phyloP scores from a whole-genome alignment of 805 yeast genomes.

The Lachancea lanzarotensis region DNA sequence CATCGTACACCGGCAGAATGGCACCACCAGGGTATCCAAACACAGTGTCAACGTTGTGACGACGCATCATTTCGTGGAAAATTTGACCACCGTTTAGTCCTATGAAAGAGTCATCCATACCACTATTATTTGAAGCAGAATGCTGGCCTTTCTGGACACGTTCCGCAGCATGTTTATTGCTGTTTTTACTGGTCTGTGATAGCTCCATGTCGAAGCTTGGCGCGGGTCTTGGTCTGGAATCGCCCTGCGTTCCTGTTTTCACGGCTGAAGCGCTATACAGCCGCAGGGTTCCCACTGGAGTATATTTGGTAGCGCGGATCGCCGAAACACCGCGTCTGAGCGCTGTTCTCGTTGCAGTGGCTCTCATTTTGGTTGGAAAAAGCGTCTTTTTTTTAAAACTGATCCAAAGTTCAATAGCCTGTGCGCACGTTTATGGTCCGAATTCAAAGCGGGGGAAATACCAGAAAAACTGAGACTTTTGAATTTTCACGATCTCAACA shows the following conservation, averaged over 20 bases:
- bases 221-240: constrained; percentile 32
- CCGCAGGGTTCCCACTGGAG: constrained; percentile 4
- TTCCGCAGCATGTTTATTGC: too few species aligned
- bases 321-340: constrained; percentile 7
- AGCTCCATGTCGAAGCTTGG: constrained; percentile 31
- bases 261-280: constrained; percentile 13
- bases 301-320: constrained; percentile 1
- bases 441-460: too few species aligned
- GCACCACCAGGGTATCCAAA: constrained; percentile 99
- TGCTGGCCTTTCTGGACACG: too few species aligned
- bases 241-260: constrained; percentile 7
- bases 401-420: too few species aligned
- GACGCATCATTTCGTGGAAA: constrained; percentile 96
- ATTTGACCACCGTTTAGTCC: constrained; percentile 98
- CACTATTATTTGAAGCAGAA: constrained; percentile 2
- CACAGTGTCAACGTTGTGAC: constrained; percentile 91
- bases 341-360: constrained; percentile 13
- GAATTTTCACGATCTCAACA: too few species aligned
- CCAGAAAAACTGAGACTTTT: too few species aligned
- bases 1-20: constrained; percentile 94
- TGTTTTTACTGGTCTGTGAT: not conserved
- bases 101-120: constrained; percentile 79
- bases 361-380: constrained; percentile 14
- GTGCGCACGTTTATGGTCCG: too few species aligned
- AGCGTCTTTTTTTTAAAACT: too few species aligned